Conservation (phyloP, 1,139 yeast genomes). For the Blastobotrys ciferrii region DNA sequence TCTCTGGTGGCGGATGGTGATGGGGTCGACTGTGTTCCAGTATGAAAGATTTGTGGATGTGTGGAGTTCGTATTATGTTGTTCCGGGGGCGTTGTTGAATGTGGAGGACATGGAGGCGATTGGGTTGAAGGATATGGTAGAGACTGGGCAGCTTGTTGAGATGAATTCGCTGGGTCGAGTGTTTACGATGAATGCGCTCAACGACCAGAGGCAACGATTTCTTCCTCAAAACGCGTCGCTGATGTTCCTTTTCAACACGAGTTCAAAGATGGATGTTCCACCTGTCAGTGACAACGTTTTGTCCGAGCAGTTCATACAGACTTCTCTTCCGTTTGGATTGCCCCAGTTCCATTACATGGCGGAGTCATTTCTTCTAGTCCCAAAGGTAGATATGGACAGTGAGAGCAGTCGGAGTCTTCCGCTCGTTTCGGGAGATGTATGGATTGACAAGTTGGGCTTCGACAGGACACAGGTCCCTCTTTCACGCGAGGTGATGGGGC, state of each 20-base stretch:
- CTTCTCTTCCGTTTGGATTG: constrained; percentile 28
- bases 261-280: neutral
- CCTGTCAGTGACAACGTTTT: constrained; percentile 6
- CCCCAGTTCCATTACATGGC: constrained; percentile 27
- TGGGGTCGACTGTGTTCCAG: neutral
- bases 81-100: constrained; percentile 26
- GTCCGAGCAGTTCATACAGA: constrained; percentile 22
- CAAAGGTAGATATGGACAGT: constrained; percentile 15
- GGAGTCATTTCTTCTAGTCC: constrained; percentile 26
- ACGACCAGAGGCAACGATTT: constrained; percentile 19
- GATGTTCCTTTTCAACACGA: constrained; percentile 28
- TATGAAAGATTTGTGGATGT: constrained; percentile 16
- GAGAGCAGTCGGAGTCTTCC: constrained; percentile 10
- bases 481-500: constrained; percentile 20
- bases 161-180: constrained; percentile 20
- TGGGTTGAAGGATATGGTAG: constrained; percentile 18
- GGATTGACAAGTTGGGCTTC: constrained; percentile 23
- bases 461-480: constrained; percentile 23
- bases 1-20: neutral
- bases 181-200: constrained; percentile 20
- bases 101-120: constrained; percentile 21
- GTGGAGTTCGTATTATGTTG: constrained; percentile 24
- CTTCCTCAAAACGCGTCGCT: constrained; percentile 28
- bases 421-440: constrained; percentile 21
- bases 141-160: constrained; percentile 14